Evolutionary conservation across 2,329 filamentous ascomycete genomes (phyloP), one percentile per base, ranked within the genome.

Genomic region (Cordyceps farinosa): DNA sequence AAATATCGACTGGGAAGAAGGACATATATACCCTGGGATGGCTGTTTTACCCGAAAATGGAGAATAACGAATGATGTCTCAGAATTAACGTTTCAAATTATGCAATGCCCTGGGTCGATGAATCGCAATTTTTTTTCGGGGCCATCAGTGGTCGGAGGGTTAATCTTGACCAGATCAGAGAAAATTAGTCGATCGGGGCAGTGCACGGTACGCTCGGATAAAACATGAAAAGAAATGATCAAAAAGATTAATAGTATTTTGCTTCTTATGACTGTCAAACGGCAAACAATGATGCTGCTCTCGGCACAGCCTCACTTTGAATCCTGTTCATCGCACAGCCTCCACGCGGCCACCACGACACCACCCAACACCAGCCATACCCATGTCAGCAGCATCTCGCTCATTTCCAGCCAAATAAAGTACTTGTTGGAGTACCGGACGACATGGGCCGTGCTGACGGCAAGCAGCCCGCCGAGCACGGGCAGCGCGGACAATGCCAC

Each of bases 351-450:
- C 10, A 67, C 57, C 54, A 70, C 65, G 15, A 65, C 69, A 15
- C 67, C 11, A 3, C 73, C 74, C 1, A 77, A 40, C 62, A 73
- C 69, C 64, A 70, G 56, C 59, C 66, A 67, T 10, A 38, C 57
- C 61, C 66, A 64, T 45, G 69, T 71, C 8, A 71, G 63, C 54
- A 71, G 48, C 65, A 77, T 63, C 5, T 74, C 76, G 63, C 73
- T 73, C 65, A 76, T 68, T 71, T 79, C 73, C 27, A 78, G 66
- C 51, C 72, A 69, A 6, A 80, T 70, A 64, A 75, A 78, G 59
- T 78, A 74, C 44, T 67, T 70, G 48, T 76, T 75, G 36, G 76
- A 74, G 61, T 74, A 73, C 45, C 67, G 66, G 15, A 77, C 67
- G 32, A 78, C 30, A 22, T 70, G 66, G 40, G 54, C 68, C 57